These are phyloP conservation scores for Logfia minima DNA, from an alignment of 129 eudicot species.

Conservation along the genomic window DNA sequence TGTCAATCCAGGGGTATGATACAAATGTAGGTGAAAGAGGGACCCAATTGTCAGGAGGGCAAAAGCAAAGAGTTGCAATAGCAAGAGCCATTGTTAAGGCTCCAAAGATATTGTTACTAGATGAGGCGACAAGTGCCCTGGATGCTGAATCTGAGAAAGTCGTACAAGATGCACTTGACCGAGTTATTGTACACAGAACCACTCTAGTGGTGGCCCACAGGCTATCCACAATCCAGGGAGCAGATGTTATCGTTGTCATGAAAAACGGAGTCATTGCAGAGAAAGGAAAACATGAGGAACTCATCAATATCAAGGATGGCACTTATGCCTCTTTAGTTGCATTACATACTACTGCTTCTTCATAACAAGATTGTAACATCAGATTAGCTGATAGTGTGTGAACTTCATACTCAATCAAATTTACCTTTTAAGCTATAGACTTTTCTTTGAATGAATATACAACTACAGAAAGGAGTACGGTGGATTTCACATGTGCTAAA, in stretches of 20 bases:
- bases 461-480: neutral
- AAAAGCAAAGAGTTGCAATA: conserved; percentile 21
- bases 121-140: conserved; percentile 23
- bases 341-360: conserved; percentile 10
- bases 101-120: conserved; percentile 26
- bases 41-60: conserved; percentile 15
- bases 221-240: conserved; percentile 19
- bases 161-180: conserved; percentile 27
- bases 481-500: neutral
- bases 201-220: conserved; percentile 29
- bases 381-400: neutral
- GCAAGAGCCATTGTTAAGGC: conserved; percentile 13
- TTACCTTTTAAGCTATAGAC: neutral
- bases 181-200: conserved; percentile 20
- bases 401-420: neutral
- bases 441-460: neutral
- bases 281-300: conserved; percentile 24
- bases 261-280: conserved; percentile 23
- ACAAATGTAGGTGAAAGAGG: conserved; percentile 20
- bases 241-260: conserved; percentile 18
- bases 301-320: conserved; percentile 21
- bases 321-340: conserved; percentile 23
- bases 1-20: conserved; percentile 14
- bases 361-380: neutral
- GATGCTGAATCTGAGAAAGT: conserved; percentile 31